Evolutionary conservation across 1,139 yeast genomes (phyloP).

Genomic region (Hyphopichia wangnamkhiaoensis): DNA sequence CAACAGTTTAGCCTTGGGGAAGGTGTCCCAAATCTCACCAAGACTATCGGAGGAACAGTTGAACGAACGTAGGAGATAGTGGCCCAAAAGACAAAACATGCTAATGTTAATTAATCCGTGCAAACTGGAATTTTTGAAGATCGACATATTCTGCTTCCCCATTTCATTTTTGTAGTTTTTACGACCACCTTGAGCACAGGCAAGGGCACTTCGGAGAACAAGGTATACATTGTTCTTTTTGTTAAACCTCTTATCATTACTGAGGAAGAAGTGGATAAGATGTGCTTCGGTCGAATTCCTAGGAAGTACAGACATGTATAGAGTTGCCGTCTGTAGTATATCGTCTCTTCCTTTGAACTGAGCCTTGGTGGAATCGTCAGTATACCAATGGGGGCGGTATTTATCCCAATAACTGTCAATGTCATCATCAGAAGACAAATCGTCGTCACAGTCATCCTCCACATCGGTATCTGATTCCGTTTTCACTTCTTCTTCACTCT

Average conservation of each 20-base stretch:
- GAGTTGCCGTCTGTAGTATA: neutral
- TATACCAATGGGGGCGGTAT: no score
- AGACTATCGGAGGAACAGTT: neutral
- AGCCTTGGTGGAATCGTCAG: no score
- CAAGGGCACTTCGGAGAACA: neutral
- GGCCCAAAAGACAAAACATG: neutral
- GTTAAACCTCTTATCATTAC: neutral
- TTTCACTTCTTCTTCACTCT: no score
- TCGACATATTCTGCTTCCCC: no score
- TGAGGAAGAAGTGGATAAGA: neutral
- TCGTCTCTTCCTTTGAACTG: neutral
- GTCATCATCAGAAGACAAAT: no score
- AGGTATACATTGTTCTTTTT: neutral
- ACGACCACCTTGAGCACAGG: constrained; percentile 1
- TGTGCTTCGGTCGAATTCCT: no score
- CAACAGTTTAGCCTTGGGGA: neutral
- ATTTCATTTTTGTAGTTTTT: neutral
- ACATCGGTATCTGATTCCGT: no score
- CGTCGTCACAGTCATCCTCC: no score
- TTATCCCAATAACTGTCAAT: no score
- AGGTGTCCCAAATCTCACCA: neutral
- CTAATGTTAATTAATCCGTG: neutral
- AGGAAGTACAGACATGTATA: no score
- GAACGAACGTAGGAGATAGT: neutral
- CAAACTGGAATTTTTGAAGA: neutral